Conservation (phyloP, 768 basidiomycete genomes). For the Pisolithus tinctorius region DNA sequence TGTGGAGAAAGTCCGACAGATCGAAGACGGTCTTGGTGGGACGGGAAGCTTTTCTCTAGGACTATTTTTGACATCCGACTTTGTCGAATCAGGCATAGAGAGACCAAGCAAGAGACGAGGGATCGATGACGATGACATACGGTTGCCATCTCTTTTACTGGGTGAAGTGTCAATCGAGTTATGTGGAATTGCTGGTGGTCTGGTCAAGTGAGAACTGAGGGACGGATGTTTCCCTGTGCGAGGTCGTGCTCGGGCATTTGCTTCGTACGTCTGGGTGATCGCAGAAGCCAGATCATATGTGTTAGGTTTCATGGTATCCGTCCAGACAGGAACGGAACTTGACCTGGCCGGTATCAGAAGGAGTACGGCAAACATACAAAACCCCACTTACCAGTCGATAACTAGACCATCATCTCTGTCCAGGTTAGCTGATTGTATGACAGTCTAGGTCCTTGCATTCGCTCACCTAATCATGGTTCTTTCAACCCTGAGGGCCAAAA, state of each 20-base stretch:
- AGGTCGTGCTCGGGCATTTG: constrained; percentile 15
- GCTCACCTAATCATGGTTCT: constrained; percentile 24
- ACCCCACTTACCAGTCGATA: constrained; percentile 22
- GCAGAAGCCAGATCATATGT: constrained; percentile 22
- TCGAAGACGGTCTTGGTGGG: constrained; percentile 14
- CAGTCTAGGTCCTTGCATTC: neutral
- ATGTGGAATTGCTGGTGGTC: neutral
- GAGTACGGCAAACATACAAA: neutral
- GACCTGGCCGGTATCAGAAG: constrained; percentile 15
- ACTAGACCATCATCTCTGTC: constrained; percentile 24
- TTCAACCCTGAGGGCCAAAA: constrained; percentile 14
- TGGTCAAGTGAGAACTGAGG: neutral
- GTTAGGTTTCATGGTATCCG: constrained; percentile 24
- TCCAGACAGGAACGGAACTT: constrained; percentile 25
- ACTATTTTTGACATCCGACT: neutral
- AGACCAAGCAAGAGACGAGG: neutral
- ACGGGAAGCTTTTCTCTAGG: constrained; percentile 10
- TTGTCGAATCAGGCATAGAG: neutral
- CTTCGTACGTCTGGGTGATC: constrained; percentile 18
- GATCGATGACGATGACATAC: neutral
- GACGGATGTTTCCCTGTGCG: neutral
- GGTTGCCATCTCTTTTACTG: neutral
- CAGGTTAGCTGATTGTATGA: neutral
- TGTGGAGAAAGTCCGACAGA: constrained; percentile 4
- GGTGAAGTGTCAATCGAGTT: neutral